phyloP scores from a whole-genome alignment of 495 filamentous ascomycete genomes.

The Xylaria venustula region DNA sequence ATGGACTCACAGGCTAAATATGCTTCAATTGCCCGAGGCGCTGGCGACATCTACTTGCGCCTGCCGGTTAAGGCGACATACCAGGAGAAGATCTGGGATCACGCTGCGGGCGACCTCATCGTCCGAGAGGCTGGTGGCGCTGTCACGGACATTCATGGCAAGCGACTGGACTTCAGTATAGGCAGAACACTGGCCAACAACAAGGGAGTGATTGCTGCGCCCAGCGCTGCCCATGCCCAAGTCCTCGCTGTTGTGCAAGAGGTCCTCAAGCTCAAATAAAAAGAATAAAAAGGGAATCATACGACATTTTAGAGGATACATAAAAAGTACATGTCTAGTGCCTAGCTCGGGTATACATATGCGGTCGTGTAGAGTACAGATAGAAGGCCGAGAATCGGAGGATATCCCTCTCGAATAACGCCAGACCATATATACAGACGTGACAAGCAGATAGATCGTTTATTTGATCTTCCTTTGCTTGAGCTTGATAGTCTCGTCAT shows the following conservation, averaged over 20 bases:
- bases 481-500: conserved; percentile 93
- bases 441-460: conserved; percentile 20
- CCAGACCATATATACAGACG: conserved; percentile 19
- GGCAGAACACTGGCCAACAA: conserved; percentile 85
- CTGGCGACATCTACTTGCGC: conserved; percentile 90
- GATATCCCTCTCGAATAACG: not conserved
- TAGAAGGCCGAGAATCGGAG: conserved; percentile 17
- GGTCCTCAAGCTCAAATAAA: conserved; percentile 56
- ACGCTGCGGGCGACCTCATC: conserved; percentile 94
- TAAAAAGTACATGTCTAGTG: conserved; percentile 27
- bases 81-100: conserved; percentile 99
- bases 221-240: conserved; percentile 66
- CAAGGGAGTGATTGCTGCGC: conserved; percentile 90
- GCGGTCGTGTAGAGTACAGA: conserved; percentile 29
- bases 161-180: conserved; percentile 76
- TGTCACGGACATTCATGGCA: conserved; percentile 83
- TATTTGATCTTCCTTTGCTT: conserved; percentile 99
- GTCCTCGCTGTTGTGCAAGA: conserved; percentile 81
- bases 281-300: not conserved
- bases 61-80: conserved; percentile 81
- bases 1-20: conserved; percentile 99
- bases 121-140: conserved; percentile 90
- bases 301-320: conserved; percentile 16
- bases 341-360: conserved; percentile 26
- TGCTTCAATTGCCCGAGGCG: conserved; percentile 89